These are phyloP conservation scores for Angomonas deanei DNA, from an alignment of 208 protist species.

Conservation along the genomic window DNA sequence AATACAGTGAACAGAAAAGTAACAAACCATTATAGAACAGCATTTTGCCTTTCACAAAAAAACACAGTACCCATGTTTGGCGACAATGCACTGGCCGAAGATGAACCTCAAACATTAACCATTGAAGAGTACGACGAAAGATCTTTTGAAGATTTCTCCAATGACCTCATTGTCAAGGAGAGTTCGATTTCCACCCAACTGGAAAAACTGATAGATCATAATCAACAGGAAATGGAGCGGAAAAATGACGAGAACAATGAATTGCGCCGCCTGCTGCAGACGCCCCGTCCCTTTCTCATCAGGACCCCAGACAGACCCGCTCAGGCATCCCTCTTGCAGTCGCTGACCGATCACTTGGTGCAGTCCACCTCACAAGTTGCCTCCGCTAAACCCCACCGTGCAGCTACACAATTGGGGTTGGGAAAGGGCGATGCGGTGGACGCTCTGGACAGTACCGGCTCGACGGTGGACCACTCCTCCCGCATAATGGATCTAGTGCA, in stretches of 20 bases:
- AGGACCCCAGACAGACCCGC: no score
- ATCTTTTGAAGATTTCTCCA: background rate
- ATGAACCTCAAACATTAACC: background rate
- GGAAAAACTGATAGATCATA: background rate
- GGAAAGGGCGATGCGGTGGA: no score
- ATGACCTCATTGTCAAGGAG: background rate
- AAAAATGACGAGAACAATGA: background rate
- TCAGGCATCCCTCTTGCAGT: no score
- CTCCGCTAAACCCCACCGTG: no score
- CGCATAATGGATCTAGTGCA: no score
- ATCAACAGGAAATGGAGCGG: background rate
- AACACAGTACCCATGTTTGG: background rate
- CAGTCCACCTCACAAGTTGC: no score
- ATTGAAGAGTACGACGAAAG: background rate
- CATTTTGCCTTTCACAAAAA: background rate
- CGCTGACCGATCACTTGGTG: no score
- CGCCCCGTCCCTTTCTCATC: no score
- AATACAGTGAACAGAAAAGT: background rate
- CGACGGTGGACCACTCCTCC: no score
- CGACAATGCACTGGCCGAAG: background rate
- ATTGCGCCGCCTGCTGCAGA: no score
- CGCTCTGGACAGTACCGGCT: no score
- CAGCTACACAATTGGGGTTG: no score
- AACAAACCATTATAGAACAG: background rate
- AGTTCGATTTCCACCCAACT: background rate